A percentile compares a stretch with the other conserved stretches of the same genome.
phyloP scores from a whole-genome alignment of 164 flowering plant species.

The Magnolia sinica region DNA sequence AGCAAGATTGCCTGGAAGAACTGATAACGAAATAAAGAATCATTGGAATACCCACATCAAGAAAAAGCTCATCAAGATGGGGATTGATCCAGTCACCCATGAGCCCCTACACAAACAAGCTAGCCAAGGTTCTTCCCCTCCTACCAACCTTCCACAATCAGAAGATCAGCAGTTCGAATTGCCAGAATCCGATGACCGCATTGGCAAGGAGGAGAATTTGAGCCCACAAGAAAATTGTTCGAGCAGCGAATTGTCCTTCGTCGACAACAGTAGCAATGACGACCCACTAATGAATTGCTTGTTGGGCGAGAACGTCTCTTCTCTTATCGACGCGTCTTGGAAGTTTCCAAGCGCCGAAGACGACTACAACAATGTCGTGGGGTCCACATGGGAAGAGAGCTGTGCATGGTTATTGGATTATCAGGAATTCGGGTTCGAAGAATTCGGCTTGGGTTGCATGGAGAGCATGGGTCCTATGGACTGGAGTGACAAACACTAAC shows the following conservation, averaged over 20 bases:
- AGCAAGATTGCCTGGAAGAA: constrained; percentile 73
- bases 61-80: constrained; percentile 81
- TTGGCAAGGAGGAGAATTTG: constrained; percentile 31
- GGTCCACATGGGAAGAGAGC: constrained; percentile 43
- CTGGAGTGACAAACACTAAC: constrained; percentile 25
- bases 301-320: constrained; percentile 37
- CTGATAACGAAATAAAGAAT: constrained; percentile 87
- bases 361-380: constrained; percentile 1
- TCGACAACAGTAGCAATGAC: constrained; percentile 30
- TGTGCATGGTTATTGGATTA: constrained; percentile 55
- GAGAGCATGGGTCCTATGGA: constrained; percentile 25
- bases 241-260: constrained; percentile 27
- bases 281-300: constrained; percentile 45
- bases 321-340: constrained; percentile 35
- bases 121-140: constrained; percentile 10
- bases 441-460: constrained; percentile 57
- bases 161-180: background rate
- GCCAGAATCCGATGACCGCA: constrained; percentile 8
- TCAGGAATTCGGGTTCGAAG: constrained; percentile 72
- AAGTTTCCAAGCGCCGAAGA: constrained; percentile 20
- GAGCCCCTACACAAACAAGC: constrained; percentile 50
- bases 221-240: constrained; percentile 37
- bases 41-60: constrained; percentile 93
- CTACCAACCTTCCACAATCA: constrained; percentile 5
- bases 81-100: constrained; percentile 87